These are phyloP conservation scores for Arbutus unedo DNA, from an alignment of 148 eudicot genomes.

Conservation along the genomic window DNA sequence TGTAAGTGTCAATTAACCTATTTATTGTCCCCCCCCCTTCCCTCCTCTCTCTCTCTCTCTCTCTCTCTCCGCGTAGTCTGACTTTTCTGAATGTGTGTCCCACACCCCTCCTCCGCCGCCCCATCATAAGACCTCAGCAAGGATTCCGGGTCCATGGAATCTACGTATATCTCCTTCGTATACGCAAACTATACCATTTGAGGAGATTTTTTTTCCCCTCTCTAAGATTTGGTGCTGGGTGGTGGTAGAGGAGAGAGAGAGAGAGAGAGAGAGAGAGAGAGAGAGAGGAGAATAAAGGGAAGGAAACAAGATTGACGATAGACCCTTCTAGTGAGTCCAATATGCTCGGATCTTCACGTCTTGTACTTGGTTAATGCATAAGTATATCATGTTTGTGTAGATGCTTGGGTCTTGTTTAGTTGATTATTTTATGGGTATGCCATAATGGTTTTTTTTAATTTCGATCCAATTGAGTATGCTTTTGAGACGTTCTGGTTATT, in stretches of 20 bases:
- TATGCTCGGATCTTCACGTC: constrained; percentile 8
- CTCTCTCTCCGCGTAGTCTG: neutral
- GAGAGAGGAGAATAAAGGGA: neutral
- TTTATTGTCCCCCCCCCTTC: neutral
- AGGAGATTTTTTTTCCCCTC: neutral
- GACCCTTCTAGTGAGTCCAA: constrained; percentile 27
- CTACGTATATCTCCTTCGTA: constrained; percentile 4
- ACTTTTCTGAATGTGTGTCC: neutral
- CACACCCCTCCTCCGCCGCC: constrained; percentile 7
- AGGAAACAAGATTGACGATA: constrained; percentile 7
- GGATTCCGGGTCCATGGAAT: constrained; percentile 10
- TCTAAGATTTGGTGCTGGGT: neutral
- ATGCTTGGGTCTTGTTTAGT: neutral
- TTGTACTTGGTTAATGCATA: neutral
- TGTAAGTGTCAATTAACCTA: neutral
- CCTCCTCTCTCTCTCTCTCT: no score
- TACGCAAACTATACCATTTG: neutral
- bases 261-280: neutral
- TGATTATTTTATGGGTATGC: neutral
- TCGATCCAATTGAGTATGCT: neutral
- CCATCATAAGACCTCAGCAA: neutral
- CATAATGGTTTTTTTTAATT: neutral
- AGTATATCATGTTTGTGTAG: neutral
- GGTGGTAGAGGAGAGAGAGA: neutral
- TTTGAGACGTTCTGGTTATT: no score